Percentiles rank a stretch among this genome's conserved stretches.
Evolutionary conservation across 257 asterid species (phyloP).

Genomic region (Solanum corneliomulleri): DNA sequence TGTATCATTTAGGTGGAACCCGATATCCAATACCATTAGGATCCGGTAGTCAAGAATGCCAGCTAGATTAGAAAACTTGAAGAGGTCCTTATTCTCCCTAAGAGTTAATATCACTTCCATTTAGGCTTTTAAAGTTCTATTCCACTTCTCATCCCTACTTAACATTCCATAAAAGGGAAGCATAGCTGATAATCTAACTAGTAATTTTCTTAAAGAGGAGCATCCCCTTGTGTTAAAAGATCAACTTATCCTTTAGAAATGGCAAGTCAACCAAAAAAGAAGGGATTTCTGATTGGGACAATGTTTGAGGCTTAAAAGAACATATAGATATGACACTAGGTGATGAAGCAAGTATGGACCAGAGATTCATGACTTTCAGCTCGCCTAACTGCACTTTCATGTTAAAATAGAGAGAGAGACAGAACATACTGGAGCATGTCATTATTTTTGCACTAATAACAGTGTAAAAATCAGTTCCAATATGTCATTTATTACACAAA

Average conservation of each 20-base stretch:
- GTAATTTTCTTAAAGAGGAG: neutral
- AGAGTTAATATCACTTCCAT: neutral
- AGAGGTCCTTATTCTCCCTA: neutral
- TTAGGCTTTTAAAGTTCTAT: neutral
- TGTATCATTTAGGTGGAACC: neutral
- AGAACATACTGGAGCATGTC: slow-evolving; percentile 41
- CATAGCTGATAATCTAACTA: neutral
- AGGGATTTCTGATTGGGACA: neutral
- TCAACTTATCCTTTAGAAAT: neutral
- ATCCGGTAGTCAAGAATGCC: neutral
- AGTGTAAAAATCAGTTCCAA: neutral
- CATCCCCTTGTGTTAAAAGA: neutral
- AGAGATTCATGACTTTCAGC: neutral
- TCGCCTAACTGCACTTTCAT: neutral
- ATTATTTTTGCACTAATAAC: slow-evolving; percentile 28
- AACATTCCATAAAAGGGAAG: neutral
- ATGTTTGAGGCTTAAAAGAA: neutral
- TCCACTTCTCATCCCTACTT: neutral
- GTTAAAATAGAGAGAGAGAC: neutral
- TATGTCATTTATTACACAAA: neutral
- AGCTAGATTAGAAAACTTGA: neutral
- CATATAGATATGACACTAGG: neutral
- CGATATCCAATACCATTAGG: neutral
- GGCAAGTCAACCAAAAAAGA: neutral
- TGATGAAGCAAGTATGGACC: neutral